Percentiles rank a stretch among this genome's conserved stretches.
Evolutionary conservation across 2,329 filamentous ascomycete genomes (phyloP).

Genomic region (Monilinia fructicola): DNA sequence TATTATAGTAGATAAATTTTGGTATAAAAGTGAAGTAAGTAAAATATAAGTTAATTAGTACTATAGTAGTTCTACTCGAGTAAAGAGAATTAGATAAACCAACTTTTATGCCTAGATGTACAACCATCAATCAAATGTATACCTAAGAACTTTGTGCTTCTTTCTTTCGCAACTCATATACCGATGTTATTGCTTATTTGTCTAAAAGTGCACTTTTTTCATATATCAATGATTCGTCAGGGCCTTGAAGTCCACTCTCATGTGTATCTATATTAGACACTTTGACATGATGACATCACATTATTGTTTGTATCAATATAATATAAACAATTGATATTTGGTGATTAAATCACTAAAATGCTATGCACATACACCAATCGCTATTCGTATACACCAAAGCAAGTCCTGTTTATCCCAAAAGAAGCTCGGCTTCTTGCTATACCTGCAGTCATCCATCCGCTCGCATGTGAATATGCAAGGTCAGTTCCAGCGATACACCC

Average conservation of each 20-base stretch:
- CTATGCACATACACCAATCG: neutral
- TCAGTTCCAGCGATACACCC: neutral
- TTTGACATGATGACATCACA: neutral
- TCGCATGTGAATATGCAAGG: conserved; percentile 7
- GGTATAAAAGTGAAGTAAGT: too few relatives aligned
- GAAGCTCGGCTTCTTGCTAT: neutral
- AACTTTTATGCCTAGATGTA: too few relatives aligned
- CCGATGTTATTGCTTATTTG: too few relatives aligned
- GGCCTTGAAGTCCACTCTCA: neutral
- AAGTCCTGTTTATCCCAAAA: conserved; percentile 9
- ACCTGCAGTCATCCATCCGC: neutral
- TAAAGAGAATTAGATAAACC: too few relatives aligned
- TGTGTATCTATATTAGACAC: neutral
- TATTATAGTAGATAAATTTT: too few relatives aligned
- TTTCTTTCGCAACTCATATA: too few relatives aligned
- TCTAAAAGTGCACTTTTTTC: too few relatives aligned
- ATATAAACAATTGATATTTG: neutral
- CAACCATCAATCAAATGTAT: too few relatives aligned
- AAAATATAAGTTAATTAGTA: too few relatives aligned
- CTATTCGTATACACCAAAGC: conserved; percentile 7
- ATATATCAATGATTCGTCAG: neutral
- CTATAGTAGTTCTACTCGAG: too few relatives aligned
- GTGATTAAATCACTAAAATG: conserved; percentile 1
- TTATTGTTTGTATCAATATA: neutral
- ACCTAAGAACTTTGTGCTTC: too few relatives aligned